phyloP scores from a whole-genome alignment of 2,329 filamentous ascomycete species.

The Venturia pyrina region DNA sequence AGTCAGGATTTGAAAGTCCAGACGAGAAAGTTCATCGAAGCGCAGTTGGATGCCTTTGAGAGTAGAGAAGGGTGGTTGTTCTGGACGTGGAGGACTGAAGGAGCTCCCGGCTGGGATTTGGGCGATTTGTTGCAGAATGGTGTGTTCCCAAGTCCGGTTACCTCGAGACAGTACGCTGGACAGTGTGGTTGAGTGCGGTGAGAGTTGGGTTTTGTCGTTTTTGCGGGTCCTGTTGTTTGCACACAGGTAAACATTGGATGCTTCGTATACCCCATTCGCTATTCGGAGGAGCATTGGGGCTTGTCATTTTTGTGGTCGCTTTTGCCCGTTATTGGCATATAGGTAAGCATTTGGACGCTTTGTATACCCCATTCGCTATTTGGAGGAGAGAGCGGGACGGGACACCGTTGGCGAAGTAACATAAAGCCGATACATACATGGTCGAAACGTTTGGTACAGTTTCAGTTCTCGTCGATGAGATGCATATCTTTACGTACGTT shows the following conservation, averaged over 20 bases:
- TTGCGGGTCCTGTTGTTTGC: neutral
- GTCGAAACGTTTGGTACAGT: too few relatives aligned
- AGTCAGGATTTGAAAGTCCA: slow-evolving; percentile 70
- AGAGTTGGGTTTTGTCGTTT: neutral
- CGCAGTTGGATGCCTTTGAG: slow-evolving; percentile 92
- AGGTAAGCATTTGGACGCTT: too few relatives aligned
- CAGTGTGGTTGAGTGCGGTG: neutral
- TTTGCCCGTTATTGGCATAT: too few relatives aligned
- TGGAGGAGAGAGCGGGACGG: too few relatives aligned
- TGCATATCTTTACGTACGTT: too few relatives aligned
- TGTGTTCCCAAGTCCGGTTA: slow-evolving; percentile 39
- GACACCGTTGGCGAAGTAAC: too few relatives aligned
- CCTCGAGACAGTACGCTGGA: slow-evolving; percentile 24
- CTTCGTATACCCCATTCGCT: slow-evolving; percentile 1
- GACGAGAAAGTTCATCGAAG: slow-evolving; percentile 80
- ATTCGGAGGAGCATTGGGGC: neutral
- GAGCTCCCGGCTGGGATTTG: slow-evolving; percentile 37
- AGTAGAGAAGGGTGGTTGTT: slow-evolving; percentile 96
- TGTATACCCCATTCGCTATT: too few relatives aligned
- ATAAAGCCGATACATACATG: too few relatives aligned
- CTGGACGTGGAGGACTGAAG: slow-evolving; percentile 94
- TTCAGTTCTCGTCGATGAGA: too few relatives aligned
- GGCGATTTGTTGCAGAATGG: slow-evolving; percentile 31
- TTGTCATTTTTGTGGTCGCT: too few relatives aligned
- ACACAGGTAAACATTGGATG: neutral